Evolutionary conservation across 2,329 filamentous ascomycete species (phyloP), one percentile per base, ranked within the genome.

Genomic region (Paracorniculantispora psalliotae): DNA sequence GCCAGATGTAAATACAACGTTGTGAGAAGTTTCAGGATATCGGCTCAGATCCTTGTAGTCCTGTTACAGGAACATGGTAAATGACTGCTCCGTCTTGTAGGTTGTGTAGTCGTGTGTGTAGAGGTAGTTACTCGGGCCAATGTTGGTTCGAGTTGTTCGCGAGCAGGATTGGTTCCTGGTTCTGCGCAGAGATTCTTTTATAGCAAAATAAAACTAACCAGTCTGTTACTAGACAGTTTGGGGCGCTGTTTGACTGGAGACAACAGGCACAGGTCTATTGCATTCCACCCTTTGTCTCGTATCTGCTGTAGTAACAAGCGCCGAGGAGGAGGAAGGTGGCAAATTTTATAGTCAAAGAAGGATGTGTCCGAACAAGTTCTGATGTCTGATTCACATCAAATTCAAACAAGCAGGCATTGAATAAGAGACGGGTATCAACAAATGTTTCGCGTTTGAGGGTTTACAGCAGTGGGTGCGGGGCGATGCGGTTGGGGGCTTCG

Each of bases 21-120:
- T 61, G 28, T 76, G 76, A 13, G 74, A 71, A 15, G 77, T 72
- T 43, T 81, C 77, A 50, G 79, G 74, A 67, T 81, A 81, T 60
- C 77, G 75, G 47, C 64, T 68, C 68, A 74, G 77, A 62, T 79
- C 75, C 61, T 75, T 71, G 50, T 66, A 63, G 49, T 74, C 71
- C n/a, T n/a, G n/a, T 52, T 60, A 52, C 28, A 46, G 30, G 65
- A 68, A 60, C 46, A 60, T 43, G 52, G 51, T 50, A 17, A 46
- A 60, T 8, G 46, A 52, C 37, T 59, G 57, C 33, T 59, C 57
- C 15, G 57, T 25, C 57, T 55, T 54, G 13, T 12, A 25, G 37
- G 51, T 12, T 12, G 23, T 44, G 19, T 25, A 6, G 28, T 17
- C 28, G 19, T 48, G 26, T 48, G 21, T 15, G 28, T 12, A 19